Evolutionary conservation across 345 rosid species (phyloP).

Genomic region (Populus euphratica): DNA sequence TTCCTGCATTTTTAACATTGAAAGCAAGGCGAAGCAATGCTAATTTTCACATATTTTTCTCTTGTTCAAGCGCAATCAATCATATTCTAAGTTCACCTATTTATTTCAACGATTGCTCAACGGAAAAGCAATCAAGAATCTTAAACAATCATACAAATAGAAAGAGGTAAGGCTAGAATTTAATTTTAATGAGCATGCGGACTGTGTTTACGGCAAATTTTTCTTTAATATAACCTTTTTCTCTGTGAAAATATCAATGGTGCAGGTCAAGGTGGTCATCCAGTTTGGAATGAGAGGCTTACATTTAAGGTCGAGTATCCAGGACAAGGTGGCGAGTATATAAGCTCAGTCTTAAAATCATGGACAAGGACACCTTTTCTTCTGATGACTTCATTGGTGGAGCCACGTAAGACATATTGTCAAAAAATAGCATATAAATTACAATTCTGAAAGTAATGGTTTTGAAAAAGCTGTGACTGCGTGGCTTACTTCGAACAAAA

Average conservation of each 20-base stretch:
- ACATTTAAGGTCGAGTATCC: slow-evolving; percentile 79
- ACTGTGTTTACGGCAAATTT: not conserved
- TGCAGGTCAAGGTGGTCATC: slow-evolving; percentile 49
- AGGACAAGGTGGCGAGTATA: slow-evolving; percentile 50
- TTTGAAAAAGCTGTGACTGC: not conserved
- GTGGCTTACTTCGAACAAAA: not conserved
- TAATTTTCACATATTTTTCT: not conserved
- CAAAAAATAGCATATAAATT: not conserved
- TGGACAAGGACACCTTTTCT: slow-evolving; percentile 85
- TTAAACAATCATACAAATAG: not conserved
- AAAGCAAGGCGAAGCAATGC: not conserved
- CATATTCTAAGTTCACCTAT: not conserved
- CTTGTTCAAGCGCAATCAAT: not conserved
- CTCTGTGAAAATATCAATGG: not conserved
- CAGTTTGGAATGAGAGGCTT: slow-evolving; percentile 69
- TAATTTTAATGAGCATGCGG: not conserved
- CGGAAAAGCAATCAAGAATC: not conserved
- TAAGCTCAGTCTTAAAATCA: slow-evolving; percentile 61
- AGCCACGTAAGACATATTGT: slow-evolving; percentile 50
- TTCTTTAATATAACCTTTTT: not conserved
- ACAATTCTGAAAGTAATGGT: not conserved
- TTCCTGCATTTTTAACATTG: not conserved
- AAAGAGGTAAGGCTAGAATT: not conserved
- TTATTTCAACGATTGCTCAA: not conserved
- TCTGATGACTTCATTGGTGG: slow-evolving; percentile 66